Evolutionary conservation across 495 filamentous ascomycete genomes (phyloP).

Genomic region (Aspergillus nanangensis): DNA sequence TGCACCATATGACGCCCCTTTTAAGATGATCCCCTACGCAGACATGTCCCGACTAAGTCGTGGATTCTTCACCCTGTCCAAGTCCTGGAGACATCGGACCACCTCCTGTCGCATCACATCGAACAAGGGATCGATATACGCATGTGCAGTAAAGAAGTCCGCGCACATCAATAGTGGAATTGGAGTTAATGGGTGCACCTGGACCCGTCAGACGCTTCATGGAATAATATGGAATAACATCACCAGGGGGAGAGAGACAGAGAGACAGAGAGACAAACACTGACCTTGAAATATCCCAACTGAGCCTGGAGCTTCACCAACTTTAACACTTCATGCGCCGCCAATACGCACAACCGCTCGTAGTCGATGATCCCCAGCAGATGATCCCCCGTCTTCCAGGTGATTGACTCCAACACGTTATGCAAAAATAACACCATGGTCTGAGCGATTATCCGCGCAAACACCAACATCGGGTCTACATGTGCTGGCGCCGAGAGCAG

Average conservation of each 20-base stretch:
- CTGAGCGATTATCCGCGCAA: conserved; percentile 39
- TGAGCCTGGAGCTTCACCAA: conserved; percentile 19
- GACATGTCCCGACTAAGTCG: conserved; percentile 6
- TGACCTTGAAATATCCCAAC: conserved; percentile 19
- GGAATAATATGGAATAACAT: neutral
- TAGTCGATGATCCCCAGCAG: conserved; percentile 18
- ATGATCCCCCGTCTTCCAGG: conserved; percentile 20
- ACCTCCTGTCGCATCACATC: conserved; percentile 17
- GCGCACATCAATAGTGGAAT: conserved; percentile 22
- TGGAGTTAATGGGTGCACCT: conserved; percentile 21
- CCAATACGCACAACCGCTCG: conserved; percentile 17
- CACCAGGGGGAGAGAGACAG: neutral
- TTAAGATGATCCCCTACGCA: too few species aligned
- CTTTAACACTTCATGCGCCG: conserved; percentile 16
- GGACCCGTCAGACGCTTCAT: neutral
- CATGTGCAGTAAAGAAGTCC: conserved; percentile 17
- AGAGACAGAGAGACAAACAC: too few species aligned
- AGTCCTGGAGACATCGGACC: conserved; percentile 15
- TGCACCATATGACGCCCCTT: neutral
- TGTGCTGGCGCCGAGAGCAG: conserved; percentile 17
- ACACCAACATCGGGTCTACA: conserved; percentile 43
- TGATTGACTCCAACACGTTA: conserved; percentile 18
- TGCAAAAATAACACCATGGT: conserved; percentile 32
- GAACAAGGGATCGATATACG: conserved; percentile 15
- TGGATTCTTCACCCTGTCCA: conserved; percentile 19